phyloP scores from a whole-genome alignment of 441 rosid genomes.

The Euphorbia celastroides region DNA sequence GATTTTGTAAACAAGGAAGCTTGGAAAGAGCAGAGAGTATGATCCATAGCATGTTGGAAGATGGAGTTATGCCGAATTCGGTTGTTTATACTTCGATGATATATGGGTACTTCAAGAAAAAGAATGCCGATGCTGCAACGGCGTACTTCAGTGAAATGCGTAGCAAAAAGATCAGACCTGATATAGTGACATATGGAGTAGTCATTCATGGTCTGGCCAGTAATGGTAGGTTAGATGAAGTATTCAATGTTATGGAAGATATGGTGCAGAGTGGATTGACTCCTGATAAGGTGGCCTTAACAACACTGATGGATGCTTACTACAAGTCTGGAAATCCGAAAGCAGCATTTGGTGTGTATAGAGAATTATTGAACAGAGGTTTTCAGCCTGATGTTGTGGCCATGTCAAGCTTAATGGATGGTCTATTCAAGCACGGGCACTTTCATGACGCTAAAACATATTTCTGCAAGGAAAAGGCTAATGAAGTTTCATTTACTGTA shows the following conservation, averaged over 20 bases:
- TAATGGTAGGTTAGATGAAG: constrained; percentile 11
- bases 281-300: constrained; percentile 8
- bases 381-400: constrained; percentile 15
- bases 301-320: constrained; percentile 11
- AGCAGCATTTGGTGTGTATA: not conserved
- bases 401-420: constrained; percentile 12
- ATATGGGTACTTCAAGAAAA: constrained; percentile 9
- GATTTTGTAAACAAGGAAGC: constrained; percentile 12
- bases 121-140: constrained; percentile 7
- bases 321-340: constrained; percentile 12
- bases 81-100: constrained; percentile 7
- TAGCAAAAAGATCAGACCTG: not conserved
- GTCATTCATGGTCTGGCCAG: constrained; percentile 10
- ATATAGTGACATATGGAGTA: constrained; percentile 8
- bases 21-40: constrained; percentile 11
- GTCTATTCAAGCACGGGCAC: constrained; percentile 1
- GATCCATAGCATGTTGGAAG: constrained; percentile 4
- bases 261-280: constrained; percentile 2
- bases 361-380: constrained; percentile 8
- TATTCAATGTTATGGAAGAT: not conserved
- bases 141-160: not conserved
- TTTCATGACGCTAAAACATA: constrained; percentile 10
- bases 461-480: constrained; percentile 15
- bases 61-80: constrained; percentile 6
- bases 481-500: constrained; percentile 11